Base-by-base conservation (phyloP, 768 basidiomycete genomes). In the Pleurotus eryngii region DNA sequence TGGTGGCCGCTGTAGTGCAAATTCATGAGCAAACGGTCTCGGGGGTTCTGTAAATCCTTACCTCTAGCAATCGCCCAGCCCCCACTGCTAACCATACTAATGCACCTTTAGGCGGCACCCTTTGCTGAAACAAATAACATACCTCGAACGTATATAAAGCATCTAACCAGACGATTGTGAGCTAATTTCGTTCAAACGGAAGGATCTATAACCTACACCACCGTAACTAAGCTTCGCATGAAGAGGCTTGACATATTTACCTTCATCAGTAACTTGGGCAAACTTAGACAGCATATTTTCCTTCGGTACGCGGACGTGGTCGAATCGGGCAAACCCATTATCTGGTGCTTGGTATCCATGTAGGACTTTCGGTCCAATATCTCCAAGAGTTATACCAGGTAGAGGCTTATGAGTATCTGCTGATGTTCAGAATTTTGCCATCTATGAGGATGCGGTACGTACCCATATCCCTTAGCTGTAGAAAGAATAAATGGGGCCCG, bases 181-280 rank as follows among this genome's bases (percentile, higher is more conserved):
- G 5, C 47, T 11, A 40, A 38, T 26, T 37, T 54, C 12, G 27
- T 39, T 26, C 1, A 20, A 9, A 43, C 54, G 22, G 59, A 38
- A 42, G 46, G 45, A 45, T 15, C 46, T 26, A 5, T 56, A 20
- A 78, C 83, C 64, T 65, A 89, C 88, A 2, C 89, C 88, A 51
- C 86, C 86, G 59, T 89, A 90, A 60, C 86, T 87, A 22, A 90
- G 70, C 65, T 90, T 92, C 1, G 84, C 78, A 63, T 91, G 89
- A 30, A 82, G 83, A 15, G 89, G 88, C 60, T 78, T 74, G 22
- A 84, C 63, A 63, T 92, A 92, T 58, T 70, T 67, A 2, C 87
- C 87, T 0, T 82, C 83, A 27, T 82, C 72, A 0, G 86, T 86
- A 42, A 92, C 85, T 47, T 77, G 77, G 1, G 89, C 85, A 60